These are phyloP conservation scores for Camelina laxa DNA, from an alignment of 345 rosid species.

Conservation along the genomic window DNA sequence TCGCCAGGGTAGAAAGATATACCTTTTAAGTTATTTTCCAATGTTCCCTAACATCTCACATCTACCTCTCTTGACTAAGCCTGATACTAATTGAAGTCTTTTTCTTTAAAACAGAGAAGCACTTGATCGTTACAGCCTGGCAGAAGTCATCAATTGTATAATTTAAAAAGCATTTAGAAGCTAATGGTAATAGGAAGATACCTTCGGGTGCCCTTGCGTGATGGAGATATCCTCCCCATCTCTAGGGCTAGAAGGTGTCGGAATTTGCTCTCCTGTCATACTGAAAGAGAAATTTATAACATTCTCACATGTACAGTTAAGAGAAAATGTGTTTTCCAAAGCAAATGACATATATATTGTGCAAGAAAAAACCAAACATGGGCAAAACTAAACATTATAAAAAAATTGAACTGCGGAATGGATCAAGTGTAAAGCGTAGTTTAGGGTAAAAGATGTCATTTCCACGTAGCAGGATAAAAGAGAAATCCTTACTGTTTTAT, in stretches of 20 bases:
- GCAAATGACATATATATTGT: constrained; percentile 27
- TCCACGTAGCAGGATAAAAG: constrained; percentile 25
- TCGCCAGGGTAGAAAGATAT: constrained; percentile 10
- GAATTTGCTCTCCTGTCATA: constrained; percentile 91
- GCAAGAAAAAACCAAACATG: constrained; percentile 20
- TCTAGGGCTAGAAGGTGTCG: constrained; percentile 88
- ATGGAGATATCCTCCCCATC: constrained; percentile 78
- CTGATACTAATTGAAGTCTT: constrained; percentile 7
- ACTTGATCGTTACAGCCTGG: constrained; percentile 11
- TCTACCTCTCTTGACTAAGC: constrained; percentile 23
- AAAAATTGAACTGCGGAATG: background rate
- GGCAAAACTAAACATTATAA: background rate
- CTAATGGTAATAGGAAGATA: constrained; percentile 42
- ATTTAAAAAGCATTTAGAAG: constrained; percentile 25
- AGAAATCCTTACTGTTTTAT: background rate
- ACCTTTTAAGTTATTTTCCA: constrained; percentile 4
- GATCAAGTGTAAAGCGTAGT: constrained; percentile 20
- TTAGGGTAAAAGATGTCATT: constrained; percentile 23
- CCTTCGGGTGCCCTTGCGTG: constrained; percentile 64
- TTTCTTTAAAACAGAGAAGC: constrained; percentile 6
- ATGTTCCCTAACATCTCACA: constrained; percentile 7
- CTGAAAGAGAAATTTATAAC: constrained; percentile 56
- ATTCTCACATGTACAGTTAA: constrained; percentile 29
- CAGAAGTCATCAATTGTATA: constrained; percentile 14
- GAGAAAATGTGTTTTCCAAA: constrained; percentile 23